Conservation (phyloP, 768 basidiomycete genomes). For the Pholiota conissans region DNA sequence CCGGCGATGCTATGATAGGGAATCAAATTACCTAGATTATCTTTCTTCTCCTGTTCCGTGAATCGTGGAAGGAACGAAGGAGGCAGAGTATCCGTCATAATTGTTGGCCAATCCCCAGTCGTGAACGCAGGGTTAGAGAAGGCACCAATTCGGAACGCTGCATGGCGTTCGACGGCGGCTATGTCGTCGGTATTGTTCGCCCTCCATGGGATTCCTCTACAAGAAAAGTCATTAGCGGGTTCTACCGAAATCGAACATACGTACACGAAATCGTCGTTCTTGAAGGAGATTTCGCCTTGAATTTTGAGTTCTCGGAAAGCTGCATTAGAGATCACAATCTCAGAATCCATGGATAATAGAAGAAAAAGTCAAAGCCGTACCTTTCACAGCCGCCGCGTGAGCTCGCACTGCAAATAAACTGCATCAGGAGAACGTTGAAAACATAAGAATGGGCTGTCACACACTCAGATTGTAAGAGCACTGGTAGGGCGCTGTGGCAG, state of each 20-base stretch:
- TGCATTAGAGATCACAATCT: constrained; percentile 13
- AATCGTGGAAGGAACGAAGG: constrained; percentile 47
- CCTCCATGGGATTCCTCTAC: constrained; percentile 47
- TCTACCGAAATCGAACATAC: constrained; percentile 1
- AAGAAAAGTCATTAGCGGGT: not conserved
- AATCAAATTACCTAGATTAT: constrained; percentile 30
- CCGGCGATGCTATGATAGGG: not conserved
- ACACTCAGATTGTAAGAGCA: constrained; percentile 45
- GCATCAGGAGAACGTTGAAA: too few relatives aligned
- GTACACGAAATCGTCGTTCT: constrained; percentile 53
- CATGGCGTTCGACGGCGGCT: constrained; percentile 47
- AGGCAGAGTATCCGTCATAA: constrained; percentile 48
- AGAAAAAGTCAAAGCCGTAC: constrained; percentile 17
- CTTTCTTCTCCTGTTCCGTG: constrained; percentile 43
- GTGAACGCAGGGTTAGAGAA: constrained; percentile 52
- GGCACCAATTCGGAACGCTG: constrained; percentile 48
- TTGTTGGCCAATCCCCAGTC: constrained; percentile 52
- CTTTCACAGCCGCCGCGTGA: constrained; percentile 51
- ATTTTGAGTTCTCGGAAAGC: constrained; percentile 48
- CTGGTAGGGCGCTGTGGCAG: constrained; percentile 43
- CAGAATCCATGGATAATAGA: not conserved
- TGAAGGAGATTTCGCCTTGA: constrained; percentile 53
- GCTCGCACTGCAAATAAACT: constrained; percentile 36
- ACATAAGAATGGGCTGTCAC: constrained; percentile 14
- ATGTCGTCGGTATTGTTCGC: constrained; percentile 43